Evolutionary conservation across 2,329 filamentous ascomycete genomes (phyloP).

Genomic region (Penicillium sp.): DNA sequence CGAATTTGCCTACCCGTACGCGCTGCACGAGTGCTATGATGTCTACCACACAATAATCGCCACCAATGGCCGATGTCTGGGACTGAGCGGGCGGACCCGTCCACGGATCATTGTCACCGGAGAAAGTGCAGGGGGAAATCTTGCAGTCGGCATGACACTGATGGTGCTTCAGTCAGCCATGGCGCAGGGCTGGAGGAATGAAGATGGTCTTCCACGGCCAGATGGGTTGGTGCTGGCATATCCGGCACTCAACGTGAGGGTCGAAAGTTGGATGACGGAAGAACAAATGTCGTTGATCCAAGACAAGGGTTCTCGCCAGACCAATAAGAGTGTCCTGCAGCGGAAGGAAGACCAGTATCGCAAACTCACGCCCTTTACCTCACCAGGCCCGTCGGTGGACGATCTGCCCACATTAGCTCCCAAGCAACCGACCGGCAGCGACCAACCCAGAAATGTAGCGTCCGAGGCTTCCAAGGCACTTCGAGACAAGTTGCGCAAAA

Average conservation of each 20-base stretch:
- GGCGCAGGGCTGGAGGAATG: conserved; percentile 55
- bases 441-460: conserved; percentile 24
- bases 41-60: conserved; percentile 72
- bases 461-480: conserved; percentile 23
- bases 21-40: conserved; percentile 82
- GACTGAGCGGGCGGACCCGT: conserved; percentile 62
- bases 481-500: conserved; percentile 31
- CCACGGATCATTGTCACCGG: conserved; percentile 72
- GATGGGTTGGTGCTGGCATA: conserved; percentile 84
- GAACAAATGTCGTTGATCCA: conserved; percentile 95
- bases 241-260: conserved; percentile 91
- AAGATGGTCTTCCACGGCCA: conserved; percentile 65
- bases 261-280: conserved; percentile 98
- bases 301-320: conserved; percentile 72
- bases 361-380: conserved; percentile 68
- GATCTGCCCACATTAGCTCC: conserved; percentile 37
- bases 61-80: conserved; percentile 71
- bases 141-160: conserved; percentile 74
- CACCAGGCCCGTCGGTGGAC: conserved; percentile 76
- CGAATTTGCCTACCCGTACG: conserved; percentile 80
- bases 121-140: conserved; percentile 78
- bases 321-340: conserved; percentile 72
- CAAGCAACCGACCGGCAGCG: conserved; percentile 14
- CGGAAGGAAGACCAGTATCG: conserved; percentile 89
- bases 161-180: conserved; percentile 81